Evolutionary conservation across 129 eudicot genomes (phyloP), one percentile per base, ranked within the genome.

Genomic region (Pittosporum tobira): DNA sequence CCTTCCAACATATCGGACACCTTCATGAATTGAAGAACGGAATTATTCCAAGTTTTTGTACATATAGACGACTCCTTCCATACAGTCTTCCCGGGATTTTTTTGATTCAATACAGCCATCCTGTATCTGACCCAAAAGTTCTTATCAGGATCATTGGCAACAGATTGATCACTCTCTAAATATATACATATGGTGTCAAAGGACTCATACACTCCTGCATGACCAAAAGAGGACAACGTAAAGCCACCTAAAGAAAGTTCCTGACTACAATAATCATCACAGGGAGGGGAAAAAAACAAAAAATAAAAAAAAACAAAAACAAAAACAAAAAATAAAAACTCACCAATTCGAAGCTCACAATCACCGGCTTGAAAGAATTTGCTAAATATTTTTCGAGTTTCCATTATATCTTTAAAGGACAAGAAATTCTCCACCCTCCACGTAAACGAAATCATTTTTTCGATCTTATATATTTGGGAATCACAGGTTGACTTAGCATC

Each of bases 11-110:
- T 83, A 65, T 91, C 98, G 24, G 98, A 78, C 49, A 91, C 96
- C 71, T 91, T 91, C 98, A 91, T 86, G 69, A 91, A 91, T 65
- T 91, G 98, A 66, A 91, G 94, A 71, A 91, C 98, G 31, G 98
- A 91, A 70, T 87, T 91, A 67, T 91, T 91, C 98, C 98, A 91
- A 12, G 98, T 91, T 74, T 83, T 91, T 47, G 98, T 91, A 64
- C 98, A 91, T 57, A 91, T 91, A 60, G 98, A 91, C 21, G 95
- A 91, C 75, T 91, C 98, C 75, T 91, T 91, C 94, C 94, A 86
- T 29, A 86, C 90, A 46, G 98, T 86, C 63, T 87, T 91, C 36
- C 96, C 75, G 59, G 87, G 94, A 74, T 74, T 81, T 69, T 91
- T 91, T 72, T 91, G 98, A 62, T 91, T 91, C 78, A 83, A 58